A percentile compares a stretch with the other conserved stretches of the same genome.
Evolutionary conservation across 2,329 filamentous ascomycete genomes (phyloP).

Genomic region (Monosporascus sp.): DNA sequence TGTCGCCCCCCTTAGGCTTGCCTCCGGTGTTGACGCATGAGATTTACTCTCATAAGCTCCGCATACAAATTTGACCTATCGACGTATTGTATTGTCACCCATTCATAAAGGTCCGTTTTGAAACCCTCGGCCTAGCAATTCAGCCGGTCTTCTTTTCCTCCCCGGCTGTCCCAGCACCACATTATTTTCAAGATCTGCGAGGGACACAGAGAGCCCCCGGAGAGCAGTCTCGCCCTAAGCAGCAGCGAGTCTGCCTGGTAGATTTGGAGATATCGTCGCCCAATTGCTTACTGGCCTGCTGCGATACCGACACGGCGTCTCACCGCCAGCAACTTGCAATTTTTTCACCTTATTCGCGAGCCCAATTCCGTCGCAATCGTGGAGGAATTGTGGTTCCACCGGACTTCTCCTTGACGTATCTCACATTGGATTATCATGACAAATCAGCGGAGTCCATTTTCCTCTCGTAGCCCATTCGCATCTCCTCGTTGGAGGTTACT

Average conservation of each 20-base stretch:
- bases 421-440: constrained; percentile 39
- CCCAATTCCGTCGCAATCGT: constrained; percentile 12
- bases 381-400: constrained; percentile 24
- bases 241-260: not conserved
- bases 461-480: constrained; percentile 31
- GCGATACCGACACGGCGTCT: not conserved
- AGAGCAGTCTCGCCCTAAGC: not conserved
- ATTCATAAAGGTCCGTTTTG: constrained; percentile 13
- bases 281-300: not conserved
- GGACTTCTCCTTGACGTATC: constrained; percentile 18
- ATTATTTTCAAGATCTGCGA: not conserved
- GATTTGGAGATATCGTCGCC: not conserved
- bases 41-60: not conserved
- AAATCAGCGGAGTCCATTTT: constrained; percentile 33
- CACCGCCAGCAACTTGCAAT: not conserved
- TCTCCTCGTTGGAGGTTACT: constrained; percentile 41
- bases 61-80: constrained; percentile 1
- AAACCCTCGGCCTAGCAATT: constrained; percentile 20
- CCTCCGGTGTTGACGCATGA: not conserved
- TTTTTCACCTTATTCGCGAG: constrained; percentile 2
- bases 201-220: not conserved
- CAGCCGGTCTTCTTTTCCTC: constrained; percentile 11
- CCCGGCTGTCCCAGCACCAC: constrained; percentile 4
- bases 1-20: not conserved
- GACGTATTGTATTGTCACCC: constrained; percentile 10